Base-by-base conservation (phyloP, 2,329 filamentous ascomycete genomes). In the Simplicillium sp. region DNA sequence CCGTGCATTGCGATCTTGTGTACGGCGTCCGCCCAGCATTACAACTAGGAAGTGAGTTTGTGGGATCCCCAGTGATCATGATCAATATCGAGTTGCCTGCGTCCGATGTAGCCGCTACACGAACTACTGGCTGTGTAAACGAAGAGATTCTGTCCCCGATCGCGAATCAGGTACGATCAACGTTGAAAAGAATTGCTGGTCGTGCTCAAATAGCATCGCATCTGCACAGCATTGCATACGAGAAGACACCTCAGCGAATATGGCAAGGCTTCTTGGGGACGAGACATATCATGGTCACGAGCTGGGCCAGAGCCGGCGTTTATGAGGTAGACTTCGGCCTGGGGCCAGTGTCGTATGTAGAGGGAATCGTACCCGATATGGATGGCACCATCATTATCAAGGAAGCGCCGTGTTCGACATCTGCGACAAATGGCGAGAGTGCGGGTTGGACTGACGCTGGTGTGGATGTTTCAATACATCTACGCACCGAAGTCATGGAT, bases 311-410 rank as follows among this genome's bases (percentile, higher is more conserved):
- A 1, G 47, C 53, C 0, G 52, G 52, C 0, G 36, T 55, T 2
- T 55, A 55, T n/a, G 42, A 46, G 7, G 40, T 55, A 2, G 48
- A 55, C 14, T 55, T 55, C 34, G 53, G 53, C 0, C 28, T 53
- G 4, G 47, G 36, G 2, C 14, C 7, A 0, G 44, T 52, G 3
- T 40, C 38, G 2, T 55, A 48, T 29, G 46, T 43, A 2, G 52
- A 55, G 9, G 51, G 51, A 2, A 29, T 54, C 2, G 31, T 54
- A 5, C 52, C 52, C 0, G 43, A 47, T 4, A 44, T 52, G 44
- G 51, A 54, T 37, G 52, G 52, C 0, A 36, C 34, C 28, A n/a
- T 53, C 3, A 3, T 52, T 8, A 52, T 54, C 31, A 54, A 54
- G 16, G 52, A 54, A 20, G 48, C 50, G 14, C 45, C 52, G 0